These are phyloP conservation scores for Tulasnella sp. DNA, from an alignment of 768 basidiomycete genomes.

Conservation along the genomic window DNA sequence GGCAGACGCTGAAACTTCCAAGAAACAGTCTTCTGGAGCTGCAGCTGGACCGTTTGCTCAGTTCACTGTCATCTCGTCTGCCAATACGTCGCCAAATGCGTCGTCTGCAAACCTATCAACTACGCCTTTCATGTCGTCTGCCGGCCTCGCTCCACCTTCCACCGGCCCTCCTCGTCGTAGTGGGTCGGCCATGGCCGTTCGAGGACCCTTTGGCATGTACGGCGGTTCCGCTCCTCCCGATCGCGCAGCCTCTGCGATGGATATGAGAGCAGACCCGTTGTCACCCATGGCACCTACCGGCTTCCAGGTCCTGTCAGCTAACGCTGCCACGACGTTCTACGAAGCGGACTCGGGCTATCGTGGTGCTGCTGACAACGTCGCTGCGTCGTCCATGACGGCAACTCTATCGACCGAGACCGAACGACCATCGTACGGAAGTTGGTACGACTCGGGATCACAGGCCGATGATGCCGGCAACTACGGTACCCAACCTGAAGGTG, in stretches of 20 bases:
- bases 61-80: constrained; percentile 84
- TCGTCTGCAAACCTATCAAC: constrained; percentile 52
- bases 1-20: not conserved
- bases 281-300: constrained; percentile 30
- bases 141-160: constrained; percentile 5
- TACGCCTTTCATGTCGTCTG: constrained; percentile 18
- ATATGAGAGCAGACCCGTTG: constrained; percentile 35
- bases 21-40: constrained; percentile 23
- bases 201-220: constrained; percentile 28
- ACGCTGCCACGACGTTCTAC: constrained; percentile 38
- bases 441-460: constrained; percentile 47
- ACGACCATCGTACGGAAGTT: constrained; percentile 21
- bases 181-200: constrained; percentile 57
- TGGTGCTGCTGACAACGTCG: not conserved
- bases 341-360: not conserved
- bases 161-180: constrained; percentile 29
- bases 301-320: constrained; percentile 43
- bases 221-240: constrained; percentile 39
- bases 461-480: constrained; percentile 31
- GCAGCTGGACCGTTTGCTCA: constrained; percentile 80
- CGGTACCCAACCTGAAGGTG: constrained; percentile 31
- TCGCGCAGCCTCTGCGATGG: constrained; percentile 68
- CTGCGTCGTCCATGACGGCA: not conserved
- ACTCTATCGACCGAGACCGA: not conserved
- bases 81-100: constrained; percentile 58